Percentiles rank a stretch among this genome's conserved stretches.
phyloP scores from a whole-genome alignment of 345 rosid genomes.

The Eucalyptus leucophloia region DNA sequence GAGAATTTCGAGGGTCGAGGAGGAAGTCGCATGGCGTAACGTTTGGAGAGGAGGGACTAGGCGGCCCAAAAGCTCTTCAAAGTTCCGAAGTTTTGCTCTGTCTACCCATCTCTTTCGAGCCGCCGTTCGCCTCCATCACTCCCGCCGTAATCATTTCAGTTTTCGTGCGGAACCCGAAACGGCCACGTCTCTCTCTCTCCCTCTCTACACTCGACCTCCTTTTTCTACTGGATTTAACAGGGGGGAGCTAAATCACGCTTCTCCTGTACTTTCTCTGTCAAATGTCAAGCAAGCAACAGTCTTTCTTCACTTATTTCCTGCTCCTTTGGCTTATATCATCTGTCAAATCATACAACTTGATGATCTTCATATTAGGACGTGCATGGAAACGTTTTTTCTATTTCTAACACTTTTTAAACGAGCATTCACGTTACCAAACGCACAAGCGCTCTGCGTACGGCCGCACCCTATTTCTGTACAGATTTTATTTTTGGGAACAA shows the following conservation, averaged over 20 bases:
- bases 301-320: not conserved
- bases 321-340: not conserved
- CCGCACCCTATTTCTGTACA: too few species aligned
- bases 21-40: slow-evolving; percentile 5
- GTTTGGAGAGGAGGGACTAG: not conserved
- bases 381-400: too few species aligned
- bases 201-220: not conserved
- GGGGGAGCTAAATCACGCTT: not conserved
- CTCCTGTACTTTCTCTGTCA: not conserved
- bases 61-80: not conserved
- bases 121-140: not conserved
- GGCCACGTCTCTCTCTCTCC: not conserved
- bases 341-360: not conserved
- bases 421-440: too few species aligned
- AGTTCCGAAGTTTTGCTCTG: not conserved
- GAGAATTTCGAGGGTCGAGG: not conserved
- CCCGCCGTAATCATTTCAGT: slow-evolving; percentile 23
- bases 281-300: not conserved
- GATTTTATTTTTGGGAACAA: too few species aligned
- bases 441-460: too few species aligned
- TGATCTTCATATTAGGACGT: not conserved
- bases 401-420: too few species aligned
- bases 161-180: not conserved
- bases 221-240: not conserved
- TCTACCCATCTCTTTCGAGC: not conserved